These are phyloP conservation scores for Mangifera indica DNA, from an alignment of 345 rosid species.

Conservation along the genomic window DNA sequence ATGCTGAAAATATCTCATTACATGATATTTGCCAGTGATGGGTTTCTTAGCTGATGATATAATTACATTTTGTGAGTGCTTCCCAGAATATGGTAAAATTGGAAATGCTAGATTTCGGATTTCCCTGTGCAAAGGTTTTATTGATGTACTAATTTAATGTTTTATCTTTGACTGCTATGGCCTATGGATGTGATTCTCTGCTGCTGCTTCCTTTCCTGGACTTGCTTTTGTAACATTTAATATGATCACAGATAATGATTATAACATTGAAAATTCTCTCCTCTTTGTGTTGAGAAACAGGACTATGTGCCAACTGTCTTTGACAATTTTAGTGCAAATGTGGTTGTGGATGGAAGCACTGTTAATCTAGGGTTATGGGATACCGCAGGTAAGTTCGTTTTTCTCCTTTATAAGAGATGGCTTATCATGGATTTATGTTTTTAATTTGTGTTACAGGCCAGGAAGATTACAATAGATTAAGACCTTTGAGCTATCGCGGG, in stretches of 20 bases:
- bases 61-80: not conserved
- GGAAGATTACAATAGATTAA: conserved; percentile 86
- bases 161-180: not conserved
- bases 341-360: conserved; percentile 77
- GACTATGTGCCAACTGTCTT: conserved; percentile 86
- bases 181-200: not conserved
- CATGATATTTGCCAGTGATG: not conserved
- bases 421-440: conserved; percentile 13
- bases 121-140: not conserved
- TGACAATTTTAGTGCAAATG: conserved; percentile 86
- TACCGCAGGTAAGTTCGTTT: conserved; percentile 59
- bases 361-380: conserved; percentile 83
- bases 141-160: not conserved
- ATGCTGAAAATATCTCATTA: not conserved
- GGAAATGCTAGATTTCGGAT: not conserved
- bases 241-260: not conserved
- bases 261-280: conserved; percentile 6
- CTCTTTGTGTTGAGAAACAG: conserved; percentile 32
- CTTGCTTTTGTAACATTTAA: not conserved
- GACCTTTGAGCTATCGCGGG: conserved; percentile 92
- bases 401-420: not conserved
- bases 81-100: not conserved
- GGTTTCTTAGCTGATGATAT: not conserved
- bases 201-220: not conserved
- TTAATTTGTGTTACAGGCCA: conserved; percentile 57